phyloP scores from a whole-genome alignment of 192 early-diverging fungal genomes.

The Phycomyces nitens region DNA sequence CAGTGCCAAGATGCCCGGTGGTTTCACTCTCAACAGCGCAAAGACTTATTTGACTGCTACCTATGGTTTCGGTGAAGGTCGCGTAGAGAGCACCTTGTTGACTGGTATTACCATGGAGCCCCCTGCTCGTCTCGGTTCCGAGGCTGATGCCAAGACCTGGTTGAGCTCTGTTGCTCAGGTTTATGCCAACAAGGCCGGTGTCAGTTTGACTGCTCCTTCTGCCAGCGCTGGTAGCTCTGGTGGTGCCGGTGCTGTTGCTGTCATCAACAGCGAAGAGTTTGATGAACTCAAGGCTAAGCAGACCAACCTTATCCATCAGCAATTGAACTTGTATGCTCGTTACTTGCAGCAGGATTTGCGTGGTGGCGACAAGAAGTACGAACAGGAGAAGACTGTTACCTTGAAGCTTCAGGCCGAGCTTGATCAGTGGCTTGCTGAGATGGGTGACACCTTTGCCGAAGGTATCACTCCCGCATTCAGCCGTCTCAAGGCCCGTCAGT shows the following conservation, averaged over 20 bases:
- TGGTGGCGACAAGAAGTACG: conserved; percentile 57
- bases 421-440: conserved; percentile 88
- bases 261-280: conserved; percentile 88
- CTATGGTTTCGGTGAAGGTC: conserved; percentile 72
- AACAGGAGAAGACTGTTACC: conserved; percentile 62
- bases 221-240: conserved; percentile 46
- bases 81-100: conserved; percentile 72
- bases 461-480: conserved; percentile 87
- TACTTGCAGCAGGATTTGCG: conserved; percentile 83
- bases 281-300: conserved; percentile 71
- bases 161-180: conserved; percentile 65
- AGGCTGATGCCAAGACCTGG: conserved; percentile 77
- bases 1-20: conserved; percentile 88
- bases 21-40: conserved; percentile 75
- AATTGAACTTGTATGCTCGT: conserved; percentile 74
- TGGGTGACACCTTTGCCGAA: conserved; percentile 85
- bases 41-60: conserved; percentile 67
- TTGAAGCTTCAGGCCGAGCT: conserved; percentile 75
- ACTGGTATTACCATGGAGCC: conserved; percentile 84
- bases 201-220: conserved; percentile 55
- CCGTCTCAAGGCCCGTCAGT: conserved; percentile 80
- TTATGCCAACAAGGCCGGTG: conserved; percentile 68
- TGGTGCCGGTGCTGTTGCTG: conserved; percentile 55
- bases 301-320: conserved; percentile 64
- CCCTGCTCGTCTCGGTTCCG: conserved; percentile 65